phyloP scores from a whole-genome alignment of 129 eudicot species.

The Smallanthus sonchifolius region DNA sequence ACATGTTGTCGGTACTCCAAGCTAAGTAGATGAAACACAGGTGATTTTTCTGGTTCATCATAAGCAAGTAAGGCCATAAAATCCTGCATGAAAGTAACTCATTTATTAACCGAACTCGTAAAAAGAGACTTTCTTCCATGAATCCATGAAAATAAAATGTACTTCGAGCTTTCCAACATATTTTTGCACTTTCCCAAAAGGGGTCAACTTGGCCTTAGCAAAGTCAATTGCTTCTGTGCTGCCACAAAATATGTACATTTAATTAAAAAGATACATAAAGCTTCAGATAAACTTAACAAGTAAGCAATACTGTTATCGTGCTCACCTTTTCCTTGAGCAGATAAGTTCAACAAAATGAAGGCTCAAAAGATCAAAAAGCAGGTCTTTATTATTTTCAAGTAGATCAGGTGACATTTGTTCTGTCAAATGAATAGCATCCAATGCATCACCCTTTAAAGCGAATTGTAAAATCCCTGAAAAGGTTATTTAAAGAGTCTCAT shows the following conservation, averaged over 20 bases:
- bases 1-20: conserved; percentile 67
- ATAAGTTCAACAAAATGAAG: conserved; percentile 89
- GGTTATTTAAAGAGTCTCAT: conserved; percentile 8
- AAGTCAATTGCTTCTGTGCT: conserved; percentile 89
- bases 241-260: conserved; percentile 35
- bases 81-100: conserved; percentile 44
- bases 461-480: conserved; percentile 63
- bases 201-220: conserved; percentile 64
- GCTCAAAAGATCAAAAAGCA: conserved; percentile 84
- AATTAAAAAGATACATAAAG: conserved; percentile 2
- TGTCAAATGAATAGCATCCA: conserved; percentile 74
- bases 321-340: conserved; percentile 71
- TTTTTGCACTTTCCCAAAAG: conserved; percentile 70
- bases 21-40: conserved; percentile 85
- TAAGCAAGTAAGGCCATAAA: conserved; percentile 83
- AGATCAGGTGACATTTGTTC: conserved; percentile 67
- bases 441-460: conserved; percentile 68
- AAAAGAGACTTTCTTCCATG: background rate
- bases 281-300: background rate
- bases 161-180: conserved; percentile 74
- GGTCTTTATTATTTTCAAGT: conserved; percentile 59
- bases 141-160: conserved; percentile 11
- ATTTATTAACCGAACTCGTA: background rate
- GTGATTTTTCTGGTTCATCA: conserved; percentile 88
- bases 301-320: background rate